Percentiles rank a stretch among this genome's conserved stretches.
Evolutionary conservation across 2,329 filamentous ascomycete genomes (phyloP).

Genomic region (Colletotrichum musicola): DNA sequence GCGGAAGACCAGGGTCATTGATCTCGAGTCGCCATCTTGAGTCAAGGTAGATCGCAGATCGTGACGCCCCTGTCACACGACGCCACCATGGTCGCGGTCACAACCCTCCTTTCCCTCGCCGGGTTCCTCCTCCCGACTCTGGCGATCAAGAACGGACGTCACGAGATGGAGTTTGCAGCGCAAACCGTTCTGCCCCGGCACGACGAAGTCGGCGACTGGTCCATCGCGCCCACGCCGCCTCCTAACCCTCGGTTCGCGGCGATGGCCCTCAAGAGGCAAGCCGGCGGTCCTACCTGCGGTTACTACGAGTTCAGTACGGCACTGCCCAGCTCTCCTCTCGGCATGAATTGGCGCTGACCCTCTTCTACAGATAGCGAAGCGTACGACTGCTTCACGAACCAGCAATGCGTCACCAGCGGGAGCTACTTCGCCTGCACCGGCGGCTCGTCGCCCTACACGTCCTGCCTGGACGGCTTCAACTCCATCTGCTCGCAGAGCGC

Average conservation of each 20-base stretch:
- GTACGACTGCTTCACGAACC: not conserved
- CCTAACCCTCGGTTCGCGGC: not conserved
- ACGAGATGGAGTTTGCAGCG: not conserved
- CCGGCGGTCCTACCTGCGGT: not conserved
- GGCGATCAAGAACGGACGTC: not conserved
- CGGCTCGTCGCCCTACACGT: constrained; percentile 11
- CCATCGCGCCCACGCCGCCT: not conserved
- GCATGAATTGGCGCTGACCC: not conserved
- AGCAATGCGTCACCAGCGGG: not conserved
- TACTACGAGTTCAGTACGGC: constrained; percentile 13
- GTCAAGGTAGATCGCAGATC: not conserved
- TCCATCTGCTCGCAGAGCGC: not conserved
- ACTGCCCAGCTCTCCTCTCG: not conserved
- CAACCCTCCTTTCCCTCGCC: not conserved
- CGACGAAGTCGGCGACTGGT: not conserved
- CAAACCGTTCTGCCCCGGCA: not conserved
- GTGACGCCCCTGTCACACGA: not conserved
- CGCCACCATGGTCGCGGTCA: constrained; percentile 4
- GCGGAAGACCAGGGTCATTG: too few relatives aligned
- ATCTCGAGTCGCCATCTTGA: too few relatives aligned
- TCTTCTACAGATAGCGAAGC: constrained; percentile 14
- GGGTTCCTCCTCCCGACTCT: not conserved
- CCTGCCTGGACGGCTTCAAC: constrained; percentile 8
- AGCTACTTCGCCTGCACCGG: constrained; percentile 10
- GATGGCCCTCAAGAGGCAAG: constrained; percentile 2